phyloP scores from a whole-genome alignment of 306 rosid genomes.

The Begonia fuchsioides region DNA sequence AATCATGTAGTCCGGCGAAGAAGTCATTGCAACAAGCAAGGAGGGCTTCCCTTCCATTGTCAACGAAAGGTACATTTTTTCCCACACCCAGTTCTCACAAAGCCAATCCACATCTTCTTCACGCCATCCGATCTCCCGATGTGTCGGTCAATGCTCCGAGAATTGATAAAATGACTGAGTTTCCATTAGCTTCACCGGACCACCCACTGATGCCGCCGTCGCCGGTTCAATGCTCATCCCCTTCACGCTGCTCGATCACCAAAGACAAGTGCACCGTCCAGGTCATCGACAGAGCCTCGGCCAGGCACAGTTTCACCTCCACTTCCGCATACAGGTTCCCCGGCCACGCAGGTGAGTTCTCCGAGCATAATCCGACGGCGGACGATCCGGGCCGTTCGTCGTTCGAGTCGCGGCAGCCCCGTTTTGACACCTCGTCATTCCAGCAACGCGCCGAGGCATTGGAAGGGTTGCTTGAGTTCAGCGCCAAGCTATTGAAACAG shows the following conservation, averaged over 20 bases:
- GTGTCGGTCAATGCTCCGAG: conserved; percentile 37
- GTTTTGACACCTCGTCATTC: conserved; percentile 42
- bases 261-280: conserved; percentile 39
- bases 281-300: conserved; percentile 17
- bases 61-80: conserved; percentile 17
- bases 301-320: conserved; percentile 5
- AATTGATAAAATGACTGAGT: conserved; percentile 37
- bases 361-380: conserved; percentile 13
- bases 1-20: conserved; percentile 14
- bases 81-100: conserved; percentile 11
- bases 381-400: conserved; percentile 22
- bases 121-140: conserved; percentile 20
- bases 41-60: conserved; percentile 33
- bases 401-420: conserved; percentile 16
- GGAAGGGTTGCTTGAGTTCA: conserved; percentile 39
- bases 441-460: conserved; percentile 44
- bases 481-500: conserved; percentile 31
- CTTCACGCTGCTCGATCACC: conserved; percentile 23
- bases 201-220: conserved; percentile 21
- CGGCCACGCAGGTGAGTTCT: conserved; percentile 15
- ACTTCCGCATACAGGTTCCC: conserved; percentile 7
- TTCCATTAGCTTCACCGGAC: conserved; percentile 29
- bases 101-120: conserved; percentile 11
- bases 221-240: conserved; percentile 16
- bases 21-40: conserved; percentile 13